Conservation (phyloP, 306 rosid species). For the Quercus mongolica region DNA sequence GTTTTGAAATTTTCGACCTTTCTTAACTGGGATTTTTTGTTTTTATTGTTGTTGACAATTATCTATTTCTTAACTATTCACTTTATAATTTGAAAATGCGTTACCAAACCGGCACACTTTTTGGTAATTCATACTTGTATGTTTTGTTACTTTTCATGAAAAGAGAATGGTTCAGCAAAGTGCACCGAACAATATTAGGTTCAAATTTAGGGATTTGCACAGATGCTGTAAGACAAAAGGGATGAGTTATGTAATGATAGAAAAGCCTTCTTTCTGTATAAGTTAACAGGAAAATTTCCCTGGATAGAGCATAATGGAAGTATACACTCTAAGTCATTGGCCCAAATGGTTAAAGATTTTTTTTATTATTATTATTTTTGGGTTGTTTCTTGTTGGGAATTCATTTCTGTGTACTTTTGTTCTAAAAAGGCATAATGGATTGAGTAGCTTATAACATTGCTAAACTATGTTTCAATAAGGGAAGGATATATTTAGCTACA, state of each 20-base stretch:
- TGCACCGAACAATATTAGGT: neutral
- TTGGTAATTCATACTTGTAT: neutral
- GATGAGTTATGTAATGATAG: neutral
- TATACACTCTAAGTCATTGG: neutral
- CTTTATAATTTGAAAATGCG: neutral
- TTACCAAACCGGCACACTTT: too few relatives aligned
- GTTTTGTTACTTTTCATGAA: neutral
- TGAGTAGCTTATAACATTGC: neutral
- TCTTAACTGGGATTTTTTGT: neutral
- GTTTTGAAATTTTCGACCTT: neutral
- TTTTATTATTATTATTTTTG: too few relatives aligned
- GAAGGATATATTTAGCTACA: neutral
- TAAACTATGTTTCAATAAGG: neutral
- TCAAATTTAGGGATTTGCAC: neutral
- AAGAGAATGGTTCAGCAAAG: neutral
- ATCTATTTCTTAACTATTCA: neutral
- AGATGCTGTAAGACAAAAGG: neutral
- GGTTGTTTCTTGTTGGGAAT: neutral
- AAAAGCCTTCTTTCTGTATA: neutral
- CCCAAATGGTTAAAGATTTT: neutral
- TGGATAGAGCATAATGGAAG: neutral
- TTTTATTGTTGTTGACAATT: neutral
- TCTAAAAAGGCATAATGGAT: neutral
- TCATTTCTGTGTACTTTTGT: neutral
- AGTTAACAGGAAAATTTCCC: neutral